A percentile compares a stretch with the other conserved stretches of the same genome.
phyloP scores from a whole-genome alignment of 2,329 filamentous ascomycete species.

The Leptosphaerulina australis region DNA sequence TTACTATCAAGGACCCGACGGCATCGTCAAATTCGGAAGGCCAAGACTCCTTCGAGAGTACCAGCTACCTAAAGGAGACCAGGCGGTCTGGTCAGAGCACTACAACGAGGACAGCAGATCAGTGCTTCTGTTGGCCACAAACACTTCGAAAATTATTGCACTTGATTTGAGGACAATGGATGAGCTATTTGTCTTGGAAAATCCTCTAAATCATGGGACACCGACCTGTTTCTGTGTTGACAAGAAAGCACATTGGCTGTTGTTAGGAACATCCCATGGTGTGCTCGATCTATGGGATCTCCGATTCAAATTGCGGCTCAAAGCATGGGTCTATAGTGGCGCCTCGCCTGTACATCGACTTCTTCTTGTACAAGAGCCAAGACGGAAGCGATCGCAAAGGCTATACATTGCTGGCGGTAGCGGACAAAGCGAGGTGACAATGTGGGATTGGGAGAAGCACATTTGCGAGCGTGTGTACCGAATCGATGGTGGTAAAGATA shows the following conservation, averaged over 20 bases:
- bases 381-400: conserved; percentile 69
- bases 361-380: conserved; percentile 63
- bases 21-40: conserved; percentile 74
- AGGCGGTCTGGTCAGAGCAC: conserved; percentile 89
- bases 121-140: conserved; percentile 85
- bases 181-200: conserved; percentile 78
- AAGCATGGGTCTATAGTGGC: conserved; percentile 85
- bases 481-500: conserved; percentile 53
- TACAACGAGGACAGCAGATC: conserved; percentile 82
- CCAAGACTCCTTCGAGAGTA: conserved; percentile 74
- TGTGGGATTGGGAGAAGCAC: conserved; percentile 93
- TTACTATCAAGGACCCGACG: conserved; percentile 61
- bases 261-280: conserved; percentile 90
- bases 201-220: conserved; percentile 88
- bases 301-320: conserved; percentile 86
- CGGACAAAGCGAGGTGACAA: conserved; percentile 84
- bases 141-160: conserved; percentile 79
- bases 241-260: conserved; percentile 83
- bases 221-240: conserved; percentile 92
- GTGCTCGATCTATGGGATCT: conserved; percentile 95
- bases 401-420: conserved; percentile 89
- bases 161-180: conserved; percentile 88
- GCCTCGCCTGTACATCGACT: conserved; percentile 81
- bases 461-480: conserved; percentile 89
- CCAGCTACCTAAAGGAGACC: conserved; percentile 74